phyloP scores from a whole-genome alignment of 805 yeast species.

The Citeromyces nyonsensis region DNA sequence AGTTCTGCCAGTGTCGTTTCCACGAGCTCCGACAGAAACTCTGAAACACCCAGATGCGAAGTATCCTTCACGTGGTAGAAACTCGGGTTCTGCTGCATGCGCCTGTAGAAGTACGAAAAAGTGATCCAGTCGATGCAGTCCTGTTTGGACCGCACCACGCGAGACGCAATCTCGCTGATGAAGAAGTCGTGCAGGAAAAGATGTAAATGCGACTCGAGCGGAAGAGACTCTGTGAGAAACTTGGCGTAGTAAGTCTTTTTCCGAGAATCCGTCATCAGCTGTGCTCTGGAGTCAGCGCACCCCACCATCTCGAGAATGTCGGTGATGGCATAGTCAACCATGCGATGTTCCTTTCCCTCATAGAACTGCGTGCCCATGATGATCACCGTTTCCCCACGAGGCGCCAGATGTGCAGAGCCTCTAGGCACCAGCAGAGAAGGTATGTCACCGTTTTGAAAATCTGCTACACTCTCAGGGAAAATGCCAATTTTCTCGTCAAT shows the following conservation, averaged over 20 bases:
- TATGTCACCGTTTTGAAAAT: conserved; percentile 29
- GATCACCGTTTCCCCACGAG: conserved; percentile 37
- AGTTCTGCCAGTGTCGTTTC: conserved; percentile 59
- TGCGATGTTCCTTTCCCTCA: conserved; percentile 63
- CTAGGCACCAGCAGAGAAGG: conserved; percentile 44
- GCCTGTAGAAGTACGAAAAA: conserved; percentile 65
- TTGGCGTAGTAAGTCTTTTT: conserved; percentile 51
- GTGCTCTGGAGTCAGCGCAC: conserved; percentile 18
- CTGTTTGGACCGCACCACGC: conserved; percentile 51
- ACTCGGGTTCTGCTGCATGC: conserved; percentile 74
- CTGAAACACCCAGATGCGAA: conserved; percentile 57
- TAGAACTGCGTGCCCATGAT: conserved; percentile 57
- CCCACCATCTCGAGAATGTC: conserved; percentile 56
- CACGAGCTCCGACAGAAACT: conserved; percentile 69
- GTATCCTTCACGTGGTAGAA: conserved; percentile 67
- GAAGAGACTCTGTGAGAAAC: conserved; percentile 61
- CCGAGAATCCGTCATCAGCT: conserved; percentile 40
- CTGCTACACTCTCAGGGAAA: conserved; percentile 39
- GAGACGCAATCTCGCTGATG: conserved; percentile 56
- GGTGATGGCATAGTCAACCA: conserved; percentile 49
- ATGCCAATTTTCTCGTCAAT: conserved; percentile 50
- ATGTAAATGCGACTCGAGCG: conserved; percentile 67
- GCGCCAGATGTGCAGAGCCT: conserved; percentile 34
- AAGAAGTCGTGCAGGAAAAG: conserved; percentile 49
- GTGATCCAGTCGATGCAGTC: conserved; percentile 89